These are phyloP conservation scores for Saturnispora kantuleensis DNA, from an alignment of 805 yeast species.

Conservation along the genomic window DNA sequence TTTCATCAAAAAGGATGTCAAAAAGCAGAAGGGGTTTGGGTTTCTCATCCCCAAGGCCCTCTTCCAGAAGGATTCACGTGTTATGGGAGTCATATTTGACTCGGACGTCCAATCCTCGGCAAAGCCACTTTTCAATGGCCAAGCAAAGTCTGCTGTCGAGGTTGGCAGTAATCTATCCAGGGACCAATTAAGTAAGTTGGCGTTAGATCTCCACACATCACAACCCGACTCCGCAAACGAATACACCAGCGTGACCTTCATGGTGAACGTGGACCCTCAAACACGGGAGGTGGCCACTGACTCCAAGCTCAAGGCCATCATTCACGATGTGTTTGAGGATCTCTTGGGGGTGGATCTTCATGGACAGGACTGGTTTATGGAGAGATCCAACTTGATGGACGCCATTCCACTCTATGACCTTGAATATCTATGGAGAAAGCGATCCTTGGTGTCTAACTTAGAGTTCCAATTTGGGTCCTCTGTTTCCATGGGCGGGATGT, in stretches of 20 bases:
- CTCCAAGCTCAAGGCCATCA: conserved; percentile 17
- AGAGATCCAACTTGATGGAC: neutral
- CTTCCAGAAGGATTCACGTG: conserved; percentile 33
- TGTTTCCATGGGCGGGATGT: conserved; percentile 67
- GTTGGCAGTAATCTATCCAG: neutral
- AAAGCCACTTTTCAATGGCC: conserved; percentile 16
- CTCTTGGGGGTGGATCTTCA: conserved; percentile 16
- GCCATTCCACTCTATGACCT: conserved; percentile 7
- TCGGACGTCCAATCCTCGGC: conserved; percentile 66
- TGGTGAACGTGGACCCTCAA: conserved; percentile 50
- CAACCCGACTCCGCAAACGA: conserved; percentile 19
- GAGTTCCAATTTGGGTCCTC: conserved; percentile 20
- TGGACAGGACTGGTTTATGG: conserved; percentile 7
- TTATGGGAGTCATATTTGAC: conserved; percentile 86
- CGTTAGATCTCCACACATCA: conserved; percentile 14
- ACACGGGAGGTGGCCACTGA: conserved; percentile 16
- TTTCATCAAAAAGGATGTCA: conserved; percentile 35
- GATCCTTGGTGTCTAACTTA: neutral
- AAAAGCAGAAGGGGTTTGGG: conserved; percentile 65
- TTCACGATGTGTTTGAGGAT: conserved; percentile 16
- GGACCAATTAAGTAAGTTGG: conserved; percentile 11
- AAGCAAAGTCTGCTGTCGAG: conserved; percentile 12
- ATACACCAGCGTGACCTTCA: conserved; percentile 70
- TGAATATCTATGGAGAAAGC: conserved; percentile 4
- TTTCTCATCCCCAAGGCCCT: conserved; percentile 61